A percentile compares a stretch with the other conserved stretches of the same genome.
Conservation (phyloP, 257 asterid genomes). For the Nicotiana undulata region DNA sequence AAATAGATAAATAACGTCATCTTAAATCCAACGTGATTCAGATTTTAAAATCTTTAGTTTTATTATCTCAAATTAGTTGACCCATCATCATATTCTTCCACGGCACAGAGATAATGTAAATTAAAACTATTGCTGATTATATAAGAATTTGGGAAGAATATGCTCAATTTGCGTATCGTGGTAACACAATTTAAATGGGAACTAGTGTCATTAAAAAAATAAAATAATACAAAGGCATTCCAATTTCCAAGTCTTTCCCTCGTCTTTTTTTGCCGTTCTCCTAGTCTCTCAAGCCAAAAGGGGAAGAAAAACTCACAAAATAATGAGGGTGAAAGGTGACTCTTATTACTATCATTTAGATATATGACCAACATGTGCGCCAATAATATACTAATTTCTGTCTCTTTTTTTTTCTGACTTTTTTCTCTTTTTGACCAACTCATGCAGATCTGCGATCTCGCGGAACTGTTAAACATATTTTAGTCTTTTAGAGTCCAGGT, state of each 20-base stretch:
- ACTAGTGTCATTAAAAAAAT: too few species aligned
- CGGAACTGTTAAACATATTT: too few species aligned
- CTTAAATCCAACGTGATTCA: not conserved
- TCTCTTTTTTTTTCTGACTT: too few species aligned
- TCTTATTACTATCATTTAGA: too few species aligned
- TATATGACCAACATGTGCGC: not conserved
- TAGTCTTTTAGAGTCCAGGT: too few species aligned
- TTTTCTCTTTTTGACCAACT: not conserved
- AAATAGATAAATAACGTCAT: not conserved
- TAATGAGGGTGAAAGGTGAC: not conserved
- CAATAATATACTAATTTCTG: not conserved
- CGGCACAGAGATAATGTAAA: not conserved
- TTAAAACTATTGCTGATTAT: too few species aligned
- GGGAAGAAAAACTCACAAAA: too few species aligned
- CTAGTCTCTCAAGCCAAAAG: not conserved
- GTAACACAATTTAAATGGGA: too few species aligned
- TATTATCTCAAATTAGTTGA: not conserved
- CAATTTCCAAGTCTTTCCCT: not conserved
- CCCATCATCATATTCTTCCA: not conserved
- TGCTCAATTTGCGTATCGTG: not conserved
- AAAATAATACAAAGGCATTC: too few species aligned
- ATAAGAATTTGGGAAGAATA: not conserved
- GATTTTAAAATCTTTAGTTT: not conserved
- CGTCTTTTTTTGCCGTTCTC: not conserved
- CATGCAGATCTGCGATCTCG: not conserved